Evolutionary conservation across 257 asterid species (phyloP).

Genomic region (Gentiana straminea): DNA sequence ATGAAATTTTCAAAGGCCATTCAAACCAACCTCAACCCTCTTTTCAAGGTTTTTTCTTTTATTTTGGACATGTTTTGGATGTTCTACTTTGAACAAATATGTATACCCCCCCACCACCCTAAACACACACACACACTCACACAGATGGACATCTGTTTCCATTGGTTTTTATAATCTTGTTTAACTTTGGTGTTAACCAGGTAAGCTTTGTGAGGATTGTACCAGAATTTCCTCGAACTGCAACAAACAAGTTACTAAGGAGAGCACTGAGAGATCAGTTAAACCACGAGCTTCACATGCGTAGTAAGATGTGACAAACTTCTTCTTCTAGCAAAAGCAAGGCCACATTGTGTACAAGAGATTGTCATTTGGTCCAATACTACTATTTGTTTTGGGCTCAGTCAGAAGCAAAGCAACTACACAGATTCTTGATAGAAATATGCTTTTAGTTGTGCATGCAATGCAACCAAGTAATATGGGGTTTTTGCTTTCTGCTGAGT

Average conservation of each 20-base stretch:
- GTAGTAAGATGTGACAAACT: conserved; percentile 34
- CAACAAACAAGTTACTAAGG: conserved; percentile 74
- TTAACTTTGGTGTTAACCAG: conserved; percentile 19
- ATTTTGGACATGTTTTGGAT: too few relatives aligned
- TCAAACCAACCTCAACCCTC: conserved; percentile 68
- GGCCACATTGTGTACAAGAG: too few relatives aligned
- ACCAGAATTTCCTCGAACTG: conserved; percentile 71
- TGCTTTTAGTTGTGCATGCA: too few relatives aligned
- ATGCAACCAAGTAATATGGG: too few relatives aligned
- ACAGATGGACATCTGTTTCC: not conserved
- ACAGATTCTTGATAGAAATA: too few relatives aligned
- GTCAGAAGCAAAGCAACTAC: too few relatives aligned
- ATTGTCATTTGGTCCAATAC: too few relatives aligned
- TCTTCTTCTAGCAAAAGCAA: too few relatives aligned
- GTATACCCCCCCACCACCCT: not conserved
- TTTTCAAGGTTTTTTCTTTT: conserved; percentile 54
- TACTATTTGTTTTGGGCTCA: too few relatives aligned
- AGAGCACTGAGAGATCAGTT: conserved; percentile 68
- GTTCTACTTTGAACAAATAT: not conserved
- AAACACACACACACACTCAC: not conserved
- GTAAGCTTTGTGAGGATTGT: conserved; percentile 61
- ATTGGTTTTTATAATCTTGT: too few relatives aligned
- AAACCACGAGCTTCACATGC: conserved; percentile 44
- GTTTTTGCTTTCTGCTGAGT: too few relatives aligned
- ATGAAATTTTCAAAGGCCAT: conserved; percentile 55